Base-by-base conservation (phyloP, 148 eudicot genomes). In the Vaccinium corymbosum region DNA sequence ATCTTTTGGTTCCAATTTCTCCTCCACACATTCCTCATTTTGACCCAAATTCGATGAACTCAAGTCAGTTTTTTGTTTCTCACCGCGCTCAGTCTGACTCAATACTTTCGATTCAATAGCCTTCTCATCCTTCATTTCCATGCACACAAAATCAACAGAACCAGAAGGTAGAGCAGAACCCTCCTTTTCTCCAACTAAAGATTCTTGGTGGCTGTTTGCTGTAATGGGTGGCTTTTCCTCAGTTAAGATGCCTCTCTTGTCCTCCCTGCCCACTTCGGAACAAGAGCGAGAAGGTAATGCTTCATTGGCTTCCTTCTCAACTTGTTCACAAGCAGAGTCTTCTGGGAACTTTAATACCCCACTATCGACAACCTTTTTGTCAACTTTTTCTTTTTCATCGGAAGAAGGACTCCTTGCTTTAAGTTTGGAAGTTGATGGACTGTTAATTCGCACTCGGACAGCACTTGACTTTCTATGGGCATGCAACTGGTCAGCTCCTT, bases 251-350 rank as follows among this genome's bases (percentile, higher is more conserved):
- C 61, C 74, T 77, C 78, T 55, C 35, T 83, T 80, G 4, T 75
- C 84, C 73, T 85, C 89, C 56, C 35, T 74, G 59, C 82, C 59
- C 82, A 80, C 76, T 14, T 68, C 80, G 4, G 82, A 66, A 49
- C 84, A 85, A 9, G 84, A 85, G 74, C 50, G 53, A 73, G 87
- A 79, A 71, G 87, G 78, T 35, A 87, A 87, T 70, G 85, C 89
- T 79, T 79, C 87, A 32, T 85, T 75, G 75, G 20, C 80, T 57
- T 79, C 80, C 46, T 70, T 77, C 82, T 75, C 87, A 55, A 76
- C 16, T 78, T 85, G 80, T 73, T 25, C 78, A 81, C 56, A 50
- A 80, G 83, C 59, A 46, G 76, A 62, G 48, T 64, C 76, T 75
- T 85, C 87, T 4, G 85, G 78, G 52, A 56, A 59, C 27, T 14